Conservation (phyloP, 805 yeast species). For the Schwanniomyces occidentalis region DNA sequence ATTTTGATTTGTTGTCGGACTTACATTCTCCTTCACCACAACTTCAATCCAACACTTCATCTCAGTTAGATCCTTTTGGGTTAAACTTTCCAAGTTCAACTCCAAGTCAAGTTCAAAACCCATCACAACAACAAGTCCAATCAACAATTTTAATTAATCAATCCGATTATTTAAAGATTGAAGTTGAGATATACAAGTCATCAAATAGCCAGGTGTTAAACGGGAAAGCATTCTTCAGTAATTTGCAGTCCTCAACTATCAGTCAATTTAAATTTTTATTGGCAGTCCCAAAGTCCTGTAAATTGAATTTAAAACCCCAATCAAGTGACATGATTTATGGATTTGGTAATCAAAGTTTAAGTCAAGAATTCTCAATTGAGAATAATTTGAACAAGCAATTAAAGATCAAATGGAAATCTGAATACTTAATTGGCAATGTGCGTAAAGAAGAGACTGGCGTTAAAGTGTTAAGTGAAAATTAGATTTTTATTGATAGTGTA, state of each 20-base stretch:
- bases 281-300: constrained; percentile 69
- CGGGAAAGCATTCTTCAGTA: constrained; percentile 54
- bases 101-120: constrained; percentile 22
- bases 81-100: constrained; percentile 40
- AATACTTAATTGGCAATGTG: constrained; percentile 51
- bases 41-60: constrained; percentile 22
- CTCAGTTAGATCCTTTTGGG: constrained; percentile 40
- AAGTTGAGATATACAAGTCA: constrained; percentile 39
- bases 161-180: constrained; percentile 50
- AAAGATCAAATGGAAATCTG: constrained; percentile 76
- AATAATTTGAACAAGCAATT: constrained; percentile 38
- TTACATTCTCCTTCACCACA: constrained; percentile 44
- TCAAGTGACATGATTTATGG: constrained; percentile 54
- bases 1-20: constrained; percentile 34
- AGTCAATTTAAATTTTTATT: constrained; percentile 56
- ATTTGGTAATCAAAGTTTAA: constrained; percentile 48
- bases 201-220: constrained; percentile 34
- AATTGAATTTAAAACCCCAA: constrained; percentile 61
- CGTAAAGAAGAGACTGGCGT: constrained; percentile 60
- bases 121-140: constrained; percentile 11
- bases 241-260: constrained; percentile 45
- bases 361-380: constrained; percentile 50
- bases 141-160: constrained; percentile 37
- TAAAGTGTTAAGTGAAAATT: constrained; percentile 18
- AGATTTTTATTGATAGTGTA: constrained; percentile 2